Base-by-base conservation (phyloP, 306 rosid genomes). In the Albizia julibrissin region DNA sequence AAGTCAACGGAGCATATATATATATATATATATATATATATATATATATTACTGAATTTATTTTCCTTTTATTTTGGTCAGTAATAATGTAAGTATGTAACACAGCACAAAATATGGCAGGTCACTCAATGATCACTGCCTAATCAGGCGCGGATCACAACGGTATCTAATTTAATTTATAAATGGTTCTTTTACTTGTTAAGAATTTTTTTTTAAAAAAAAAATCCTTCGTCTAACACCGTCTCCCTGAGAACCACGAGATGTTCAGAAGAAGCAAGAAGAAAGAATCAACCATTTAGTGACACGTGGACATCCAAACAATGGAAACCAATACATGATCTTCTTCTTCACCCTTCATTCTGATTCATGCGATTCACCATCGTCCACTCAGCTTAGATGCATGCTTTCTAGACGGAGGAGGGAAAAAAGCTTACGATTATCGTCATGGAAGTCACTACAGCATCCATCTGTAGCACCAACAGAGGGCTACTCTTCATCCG, bases 391-490 rank as follows among this genome's bases (percentile, higher is more conserved):
- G 15, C 24, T 14, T 27, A 68, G 26, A 4, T 12, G 69, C 69
- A 64, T 37, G n/a, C 47, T 42, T 3, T 68, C 49, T 37, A 37
- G 49, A 12, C 40, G 82, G 72, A 79, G 21, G 71, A 21, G 37
- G 68, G 39, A 62, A 62, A 62, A 62, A 11, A 43, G 80, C 46
- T 75, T 24, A 10, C 1, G 74, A 22, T 79, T 37, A 39, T 8
- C 93, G 94, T 74, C 11, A 93, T 93, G 99, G 97, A 84, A 58
- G 82, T 75, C 62, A 74, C 74, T 42, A 65, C 74, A 62, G 86
- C 94, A 61, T 72, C 81, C 31, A 73, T 90, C 34, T 88, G 80
- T 68, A 61, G 91, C 56, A 66, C 79, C 79, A 80, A 69, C 66
- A 86, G 84, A 78, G 83, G 73, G 8, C 52, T 69, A 47, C 87